A percentile compares a stretch with the other conserved stretches of the same genome.
Conservation (phyloP, 1,284 basidiomycete genomes). For the Ustilago esculenta region DNA sequence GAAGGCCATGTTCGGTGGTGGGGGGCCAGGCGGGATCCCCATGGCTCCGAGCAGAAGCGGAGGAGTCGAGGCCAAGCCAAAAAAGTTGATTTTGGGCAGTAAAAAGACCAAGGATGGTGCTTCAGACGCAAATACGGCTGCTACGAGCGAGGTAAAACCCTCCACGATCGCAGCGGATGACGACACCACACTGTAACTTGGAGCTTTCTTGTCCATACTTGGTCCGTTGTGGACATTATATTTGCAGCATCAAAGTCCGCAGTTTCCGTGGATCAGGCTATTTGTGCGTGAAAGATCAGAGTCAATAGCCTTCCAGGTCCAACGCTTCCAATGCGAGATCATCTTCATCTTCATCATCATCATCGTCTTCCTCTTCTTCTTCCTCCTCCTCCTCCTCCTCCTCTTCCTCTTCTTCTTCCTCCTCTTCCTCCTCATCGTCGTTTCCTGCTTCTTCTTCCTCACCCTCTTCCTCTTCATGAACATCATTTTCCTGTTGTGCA, state of each 20-base stretch:
- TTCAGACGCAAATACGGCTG: neutral
- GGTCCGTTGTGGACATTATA: neutral
- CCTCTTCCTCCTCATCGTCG: conserved; percentile 14
- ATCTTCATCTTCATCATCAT: conserved; percentile 95
- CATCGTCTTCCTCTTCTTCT: conserved; percentile 73
- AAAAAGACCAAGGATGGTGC: conserved; percentile 15
- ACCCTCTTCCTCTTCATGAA: conserved; percentile 7
- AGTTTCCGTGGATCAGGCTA: too few species aligned
- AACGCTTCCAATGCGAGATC: conserved; percentile 96
- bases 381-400: conserved; percentile 43
- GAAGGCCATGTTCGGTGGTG: conserved; percentile 61
- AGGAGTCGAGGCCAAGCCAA: conserved; percentile 30
- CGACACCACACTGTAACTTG: conserved; percentile 6
- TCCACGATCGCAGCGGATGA: conserved; percentile 8
- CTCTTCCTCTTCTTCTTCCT: conserved; percentile 32
- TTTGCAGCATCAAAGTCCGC: neutral
- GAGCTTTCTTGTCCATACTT: neutral
- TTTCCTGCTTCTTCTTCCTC: conserved; percentile 21
- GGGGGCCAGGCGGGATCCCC: conserved; percentile 43
- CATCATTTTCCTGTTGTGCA: neutral
- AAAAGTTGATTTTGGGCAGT: conserved; percentile 43
- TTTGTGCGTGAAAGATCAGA: too few species aligned
- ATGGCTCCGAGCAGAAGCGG: conserved; percentile 19
- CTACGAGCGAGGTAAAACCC: neutral
- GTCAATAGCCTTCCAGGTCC: conserved; percentile 75